Conservation (phyloP, 2,329 filamentous ascomycete species). For the Colletotrichum lupini region DNA sequence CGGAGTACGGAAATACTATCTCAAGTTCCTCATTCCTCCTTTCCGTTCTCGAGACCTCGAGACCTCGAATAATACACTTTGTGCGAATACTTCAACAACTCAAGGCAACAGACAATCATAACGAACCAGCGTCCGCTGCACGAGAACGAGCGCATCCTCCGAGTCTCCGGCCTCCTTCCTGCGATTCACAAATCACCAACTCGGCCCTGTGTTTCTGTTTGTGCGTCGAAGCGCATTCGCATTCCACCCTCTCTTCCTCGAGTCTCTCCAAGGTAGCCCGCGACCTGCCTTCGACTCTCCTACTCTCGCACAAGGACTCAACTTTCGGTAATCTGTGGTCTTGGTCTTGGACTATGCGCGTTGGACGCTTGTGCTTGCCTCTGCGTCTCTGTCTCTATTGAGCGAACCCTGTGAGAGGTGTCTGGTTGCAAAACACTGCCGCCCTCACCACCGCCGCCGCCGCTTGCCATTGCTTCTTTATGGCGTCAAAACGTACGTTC, state of each 20-base stretch:
- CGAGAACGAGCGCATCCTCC: neutral
- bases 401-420: slow-evolving; percentile 11
- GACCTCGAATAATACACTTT: neutral
- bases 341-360: slow-evolving; percentile 26
- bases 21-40: slow-evolving; percentile 8
- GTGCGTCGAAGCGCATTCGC: slow-evolving; percentile 8
- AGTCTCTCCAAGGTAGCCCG: neutral
- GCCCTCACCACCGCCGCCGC: neutral
- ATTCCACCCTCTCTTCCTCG: neutral
- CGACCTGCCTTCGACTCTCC: neutral
- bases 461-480: slow-evolving; percentile 33
- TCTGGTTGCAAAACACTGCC: slow-evolving; percentile 13
- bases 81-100: neutral
- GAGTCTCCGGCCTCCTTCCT: neutral
- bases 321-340: neutral
- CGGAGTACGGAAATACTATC: neutral
- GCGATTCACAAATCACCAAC: neutral
- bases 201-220: neutral
- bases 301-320: neutral
- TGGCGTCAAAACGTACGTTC: slow-evolving; percentile 38
- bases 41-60: neutral
- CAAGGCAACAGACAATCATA: neutral
- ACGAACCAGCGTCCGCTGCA: neutral
- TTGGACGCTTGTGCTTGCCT: slow-evolving; percentile 31
- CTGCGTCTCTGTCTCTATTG: slow-evolving; percentile 4